These are phyloP conservation scores for Phytopythium vexans DNA, from an alignment of 352 stramenopile species.

Conservation along the genomic window DNA sequence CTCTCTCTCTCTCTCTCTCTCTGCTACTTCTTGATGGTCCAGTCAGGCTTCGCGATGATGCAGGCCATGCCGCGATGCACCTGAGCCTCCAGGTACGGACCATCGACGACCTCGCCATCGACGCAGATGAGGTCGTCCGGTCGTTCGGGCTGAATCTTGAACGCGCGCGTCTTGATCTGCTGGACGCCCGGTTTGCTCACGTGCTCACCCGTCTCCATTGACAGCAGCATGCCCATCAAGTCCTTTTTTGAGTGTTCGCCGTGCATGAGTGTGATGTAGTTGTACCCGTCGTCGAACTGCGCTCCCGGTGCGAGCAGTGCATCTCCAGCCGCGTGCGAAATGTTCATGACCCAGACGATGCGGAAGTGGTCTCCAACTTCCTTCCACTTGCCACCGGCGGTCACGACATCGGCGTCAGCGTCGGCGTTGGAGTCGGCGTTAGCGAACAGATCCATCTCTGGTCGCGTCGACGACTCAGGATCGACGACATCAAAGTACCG, in stretches of 20 bases:
- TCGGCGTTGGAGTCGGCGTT: slow-evolving; percentile 3
- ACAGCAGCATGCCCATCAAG: slow-evolving; percentile 39
- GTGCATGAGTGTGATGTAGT: slow-evolving; percentile 55
- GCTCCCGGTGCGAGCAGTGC: slow-evolving; percentile 43
- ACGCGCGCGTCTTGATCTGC: slow-evolving; percentile 55
- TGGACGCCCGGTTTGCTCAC: slow-evolving; percentile 35
- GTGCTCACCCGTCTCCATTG: slow-evolving; percentile 47
- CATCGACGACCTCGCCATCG: slow-evolving; percentile 53
- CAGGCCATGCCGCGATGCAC: slow-evolving; percentile 57
- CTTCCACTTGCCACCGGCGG: slow-evolving; percentile 29
- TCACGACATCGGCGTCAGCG: no score
- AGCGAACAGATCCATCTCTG: slow-evolving; percentile 44
- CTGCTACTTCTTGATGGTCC: slow-evolving; percentile 1
- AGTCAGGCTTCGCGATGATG: slow-evolving; percentile 30
- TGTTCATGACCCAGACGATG: slow-evolving; percentile 67
- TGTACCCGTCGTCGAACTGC: slow-evolving; percentile 55
- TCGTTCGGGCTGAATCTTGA: slow-evolving; percentile 40
- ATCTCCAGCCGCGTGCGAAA: slow-evolving; percentile 51
- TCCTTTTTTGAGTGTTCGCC: slow-evolving; percentile 33
- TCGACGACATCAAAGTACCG: slow-evolving; percentile 42
- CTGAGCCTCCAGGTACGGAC: slow-evolving; percentile 42
- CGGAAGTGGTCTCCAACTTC: slow-evolving; percentile 48
- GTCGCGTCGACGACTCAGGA: slow-evolving; percentile 20
- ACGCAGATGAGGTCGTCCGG: slow-evolving; percentile 49
- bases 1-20: no score